These are phyloP conservation scores for Fusarium irregulare DNA, from an alignment of 2,329 filamentous ascomycete species.

Conservation along the genomic window DNA sequence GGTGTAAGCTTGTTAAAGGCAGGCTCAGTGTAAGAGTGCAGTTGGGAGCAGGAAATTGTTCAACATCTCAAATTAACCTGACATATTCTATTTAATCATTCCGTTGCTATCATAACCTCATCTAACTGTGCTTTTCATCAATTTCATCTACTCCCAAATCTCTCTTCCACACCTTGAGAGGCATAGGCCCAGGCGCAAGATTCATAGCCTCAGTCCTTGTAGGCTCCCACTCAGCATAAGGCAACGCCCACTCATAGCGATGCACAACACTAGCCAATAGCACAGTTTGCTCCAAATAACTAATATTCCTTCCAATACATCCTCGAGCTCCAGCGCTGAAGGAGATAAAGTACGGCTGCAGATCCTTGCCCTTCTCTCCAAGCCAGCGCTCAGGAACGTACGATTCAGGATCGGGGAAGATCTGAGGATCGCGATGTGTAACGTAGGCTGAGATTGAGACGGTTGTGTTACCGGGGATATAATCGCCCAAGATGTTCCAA, in stretches of 20 bases:
- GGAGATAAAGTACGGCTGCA: slow-evolving; percentile 54
- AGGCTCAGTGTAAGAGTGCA: fast-evolving
- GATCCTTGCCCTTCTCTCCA: slow-evolving; percentile 48
- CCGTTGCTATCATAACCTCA: fast-evolving
- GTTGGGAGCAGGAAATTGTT: neutral
- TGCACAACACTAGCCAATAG: slow-evolving; percentile 56
- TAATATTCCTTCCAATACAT: slow-evolving; percentile 57
- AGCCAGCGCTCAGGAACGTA: slow-evolving; percentile 58
- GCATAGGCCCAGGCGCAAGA: slow-evolving; percentile 36
- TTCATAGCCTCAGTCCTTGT: slow-evolving; percentile 41
- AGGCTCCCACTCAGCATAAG: slow-evolving; percentile 32
- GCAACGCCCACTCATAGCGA: slow-evolving; percentile 54
- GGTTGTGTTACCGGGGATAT: slow-evolving; percentile 52
- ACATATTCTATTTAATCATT: neutral
- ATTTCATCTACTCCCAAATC: slow-evolving; percentile 19
- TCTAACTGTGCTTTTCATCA: slow-evolving; percentile 21
- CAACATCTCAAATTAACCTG: neutral
- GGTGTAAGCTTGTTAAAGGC: neutral
- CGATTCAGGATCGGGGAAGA: slow-evolving; percentile 55
- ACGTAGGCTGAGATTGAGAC: slow-evolving; percentile 54
- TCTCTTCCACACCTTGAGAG: slow-evolving; percentile 41
- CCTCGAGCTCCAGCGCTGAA: slow-evolving; percentile 56
- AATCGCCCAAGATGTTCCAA: slow-evolving; percentile 48
- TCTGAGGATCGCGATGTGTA: slow-evolving; percentile 52
- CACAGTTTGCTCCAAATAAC: slow-evolving; percentile 59